phyloP scores from a whole-genome alignment of 371 early-diverging fungal species.

The Mortierella sp. region DNA sequence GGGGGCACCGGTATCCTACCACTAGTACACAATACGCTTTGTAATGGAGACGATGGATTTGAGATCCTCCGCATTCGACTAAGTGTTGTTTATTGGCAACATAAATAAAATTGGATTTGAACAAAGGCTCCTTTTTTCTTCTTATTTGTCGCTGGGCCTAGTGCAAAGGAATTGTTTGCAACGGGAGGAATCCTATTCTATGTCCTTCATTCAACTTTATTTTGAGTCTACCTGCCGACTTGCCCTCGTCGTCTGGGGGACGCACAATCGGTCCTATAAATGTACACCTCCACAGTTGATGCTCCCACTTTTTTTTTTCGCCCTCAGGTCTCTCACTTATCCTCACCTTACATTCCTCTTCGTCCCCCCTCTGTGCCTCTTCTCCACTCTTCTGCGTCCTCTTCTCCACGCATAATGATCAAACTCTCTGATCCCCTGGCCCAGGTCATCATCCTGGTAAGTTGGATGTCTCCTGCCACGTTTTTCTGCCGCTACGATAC shows the following conservation, averaged over 20 bases:
- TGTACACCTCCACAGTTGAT: not conserved
- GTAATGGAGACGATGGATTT: too few relatives aligned
- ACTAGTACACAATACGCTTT: too few relatives aligned
- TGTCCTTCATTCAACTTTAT: not conserved
- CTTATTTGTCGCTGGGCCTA: too few relatives aligned
- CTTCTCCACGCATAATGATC: constrained; percentile 8
- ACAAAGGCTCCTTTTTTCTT: too few relatives aligned
- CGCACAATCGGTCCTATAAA: constrained; percentile 5
- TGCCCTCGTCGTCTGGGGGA: not conserved
- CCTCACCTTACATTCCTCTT: not conserved
- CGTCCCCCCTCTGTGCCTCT: constrained; percentile 5
- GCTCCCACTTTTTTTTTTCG: constrained; percentile 13
- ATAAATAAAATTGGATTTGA: too few relatives aligned
- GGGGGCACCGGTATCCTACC: too few relatives aligned
- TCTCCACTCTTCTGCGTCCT: constrained; percentile 1
- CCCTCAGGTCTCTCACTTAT: constrained; percentile 21
- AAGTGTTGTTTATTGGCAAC: too few relatives aligned
- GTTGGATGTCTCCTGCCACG: not conserved
- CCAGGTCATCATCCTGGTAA: constrained; percentile 66
- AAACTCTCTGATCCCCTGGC: constrained; percentile 59
- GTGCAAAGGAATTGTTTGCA: too few relatives aligned
- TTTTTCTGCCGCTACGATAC: not conserved
- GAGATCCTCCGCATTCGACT: too few relatives aligned
- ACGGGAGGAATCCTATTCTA: too few relatives aligned
- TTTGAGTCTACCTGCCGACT: not conserved